These are phyloP conservation scores for Hypoxylon sp. DNA, from an alignment of 2,329 filamentous ascomycete genomes.

Conservation along the genomic window DNA sequence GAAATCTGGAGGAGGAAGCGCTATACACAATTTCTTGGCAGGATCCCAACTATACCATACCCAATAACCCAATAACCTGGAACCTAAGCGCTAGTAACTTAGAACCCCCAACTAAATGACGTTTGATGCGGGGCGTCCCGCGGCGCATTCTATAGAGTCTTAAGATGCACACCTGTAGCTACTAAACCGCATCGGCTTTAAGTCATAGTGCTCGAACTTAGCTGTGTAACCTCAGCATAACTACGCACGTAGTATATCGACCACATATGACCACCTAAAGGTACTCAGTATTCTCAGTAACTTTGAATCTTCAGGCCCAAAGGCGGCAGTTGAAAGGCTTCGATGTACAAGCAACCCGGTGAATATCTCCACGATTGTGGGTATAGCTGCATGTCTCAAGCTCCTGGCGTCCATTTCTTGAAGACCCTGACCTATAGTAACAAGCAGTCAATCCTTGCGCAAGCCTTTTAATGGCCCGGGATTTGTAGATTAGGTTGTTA, in stretches of 20 bases:
- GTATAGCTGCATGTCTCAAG: neutral
- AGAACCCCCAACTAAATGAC: conserved; percentile 21
- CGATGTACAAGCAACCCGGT: neutral
- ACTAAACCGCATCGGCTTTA: neutral
- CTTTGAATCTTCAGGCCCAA: neutral
- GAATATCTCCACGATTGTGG: neutral
- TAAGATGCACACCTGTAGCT: conserved; percentile 3
- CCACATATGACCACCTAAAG: neutral
- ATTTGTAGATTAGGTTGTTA: neutral
- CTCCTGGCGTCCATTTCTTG: neutral
- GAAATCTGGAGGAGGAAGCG: neutral
- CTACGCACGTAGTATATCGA: neutral
- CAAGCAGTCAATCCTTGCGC: neutral
- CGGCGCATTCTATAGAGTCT: conserved; percentile 2
- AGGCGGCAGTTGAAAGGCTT: neutral
- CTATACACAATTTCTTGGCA: neutral
- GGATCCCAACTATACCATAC: neutral
- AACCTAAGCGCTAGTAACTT: conserved; percentile 20
- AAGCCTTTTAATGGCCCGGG: neutral
- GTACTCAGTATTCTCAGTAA: too few species aligned
- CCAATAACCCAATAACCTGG: conserved; percentile 19
- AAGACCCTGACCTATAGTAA: neutral
- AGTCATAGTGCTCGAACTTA: neutral
- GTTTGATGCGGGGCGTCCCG: conserved; percentile 29
- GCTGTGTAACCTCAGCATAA: neutral